Evolutionary conservation across 139 green algal genomes (phyloP).

Genomic region (Nannochloris sp.): DNA sequence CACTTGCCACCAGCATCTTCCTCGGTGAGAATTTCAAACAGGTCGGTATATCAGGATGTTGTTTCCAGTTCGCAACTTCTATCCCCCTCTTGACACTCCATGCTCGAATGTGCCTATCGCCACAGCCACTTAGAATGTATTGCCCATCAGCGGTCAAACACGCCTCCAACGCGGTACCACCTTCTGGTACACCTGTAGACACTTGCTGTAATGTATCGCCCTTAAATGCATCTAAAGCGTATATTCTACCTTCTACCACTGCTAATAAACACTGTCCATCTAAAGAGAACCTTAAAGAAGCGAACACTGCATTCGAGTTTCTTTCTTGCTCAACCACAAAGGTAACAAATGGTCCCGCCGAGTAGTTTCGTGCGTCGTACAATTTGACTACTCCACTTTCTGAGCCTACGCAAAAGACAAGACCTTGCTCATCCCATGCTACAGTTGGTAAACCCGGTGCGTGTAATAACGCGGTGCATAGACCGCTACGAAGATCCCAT

Average conservation of each 20-base stretch:
- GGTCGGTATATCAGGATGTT: constrained; percentile 58
- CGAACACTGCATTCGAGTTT: constrained; percentile 42
- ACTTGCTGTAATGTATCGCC: constrained; percentile 32
- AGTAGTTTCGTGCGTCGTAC: constrained; percentile 74
- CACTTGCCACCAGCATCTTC: constrained; percentile 66
- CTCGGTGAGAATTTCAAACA: constrained; percentile 64
- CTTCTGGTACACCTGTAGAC: constrained; percentile 41
- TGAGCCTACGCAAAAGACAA: constrained; percentile 81
- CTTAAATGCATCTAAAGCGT: constrained; percentile 78
- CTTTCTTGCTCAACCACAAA: constrained; percentile 58
- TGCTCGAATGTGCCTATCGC: constrained; percentile 55
- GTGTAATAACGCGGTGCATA: constrained; percentile 60
- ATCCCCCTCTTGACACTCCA: constrained; percentile 49
- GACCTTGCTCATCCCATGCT: constrained; percentile 72
- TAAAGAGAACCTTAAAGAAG: constrained; percentile 62
- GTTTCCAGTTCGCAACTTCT: constrained; percentile 51
- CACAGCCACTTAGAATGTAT: constrained; percentile 68
- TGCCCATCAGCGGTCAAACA: constrained; percentile 70
- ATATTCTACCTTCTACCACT: constrained; percentile 55
- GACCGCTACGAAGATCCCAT: constrained; percentile 79
- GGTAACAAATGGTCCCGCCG: constrained; percentile 74
- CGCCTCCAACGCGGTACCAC: constrained; percentile 49
- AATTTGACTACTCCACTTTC: constrained; percentile 73
- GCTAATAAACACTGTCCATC: constrained; percentile 73
- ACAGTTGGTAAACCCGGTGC: constrained; percentile 47